Evolutionary conservation across 2,329 filamentous ascomycete genomes (phyloP).

Genomic region (Chrysoporthe deuterocubensis): DNA sequence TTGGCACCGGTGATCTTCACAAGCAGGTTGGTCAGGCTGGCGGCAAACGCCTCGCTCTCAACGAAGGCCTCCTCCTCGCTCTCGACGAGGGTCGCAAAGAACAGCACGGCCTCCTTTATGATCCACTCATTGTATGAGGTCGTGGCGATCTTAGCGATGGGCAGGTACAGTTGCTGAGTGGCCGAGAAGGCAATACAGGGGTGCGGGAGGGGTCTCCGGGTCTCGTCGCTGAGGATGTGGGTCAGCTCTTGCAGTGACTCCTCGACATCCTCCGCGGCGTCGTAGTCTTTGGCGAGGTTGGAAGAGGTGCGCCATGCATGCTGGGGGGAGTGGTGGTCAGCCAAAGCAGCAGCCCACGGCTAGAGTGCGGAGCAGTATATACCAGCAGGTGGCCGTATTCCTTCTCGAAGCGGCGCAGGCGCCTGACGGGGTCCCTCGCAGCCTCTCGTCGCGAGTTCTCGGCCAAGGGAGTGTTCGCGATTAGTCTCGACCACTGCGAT

Average conservation of each 20-base stretch:
- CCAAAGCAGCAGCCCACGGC: background rate
- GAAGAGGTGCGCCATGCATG: conserved; percentile 65
- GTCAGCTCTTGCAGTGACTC: conserved; percentile 66
- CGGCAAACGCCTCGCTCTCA: conserved; percentile 82
- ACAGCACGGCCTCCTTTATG: conserved; percentile 79
- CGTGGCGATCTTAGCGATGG: conserved; percentile 86
- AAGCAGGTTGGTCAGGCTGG: conserved; percentile 84
- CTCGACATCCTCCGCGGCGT: conserved; percentile 66
- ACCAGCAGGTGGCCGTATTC: conserved; percentile 67
- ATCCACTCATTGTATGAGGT: conserved; percentile 84
- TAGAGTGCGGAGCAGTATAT: background rate
- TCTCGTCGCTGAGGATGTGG: conserved; percentile 84
- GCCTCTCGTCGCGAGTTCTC: conserved; percentile 61
- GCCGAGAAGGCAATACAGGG: conserved; percentile 89
- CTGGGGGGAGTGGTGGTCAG: conserved; percentile 36
- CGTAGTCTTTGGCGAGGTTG: conserved; percentile 63
- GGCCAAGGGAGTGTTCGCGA: conserved; percentile 65
- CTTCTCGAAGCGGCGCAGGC: conserved; percentile 69
- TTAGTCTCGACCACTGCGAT: conserved; percentile 67
- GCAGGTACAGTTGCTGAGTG: conserved; percentile 84
- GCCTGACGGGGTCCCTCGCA: conserved; percentile 65
- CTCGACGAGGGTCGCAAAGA: conserved; percentile 92
- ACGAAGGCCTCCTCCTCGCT: conserved; percentile 96
- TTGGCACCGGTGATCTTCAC: conserved; percentile 77
- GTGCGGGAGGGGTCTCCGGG: conserved; percentile 84